Evolutionary conservation across 257 asterid genomes (phyloP).

Genomic region (Salvia hispanica): DNA sequence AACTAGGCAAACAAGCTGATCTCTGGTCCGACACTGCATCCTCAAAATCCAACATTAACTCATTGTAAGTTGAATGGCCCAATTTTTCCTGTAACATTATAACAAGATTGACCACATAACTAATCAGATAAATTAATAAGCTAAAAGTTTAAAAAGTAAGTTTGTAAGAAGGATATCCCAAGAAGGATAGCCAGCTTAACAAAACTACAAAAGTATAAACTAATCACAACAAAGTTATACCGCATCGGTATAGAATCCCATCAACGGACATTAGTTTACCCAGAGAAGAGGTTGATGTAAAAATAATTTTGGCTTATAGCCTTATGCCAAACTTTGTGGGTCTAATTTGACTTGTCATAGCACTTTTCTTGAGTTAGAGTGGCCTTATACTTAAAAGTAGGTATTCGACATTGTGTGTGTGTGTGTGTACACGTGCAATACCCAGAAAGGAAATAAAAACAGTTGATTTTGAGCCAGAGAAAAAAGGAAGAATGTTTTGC

Average conservation of each 20-base stretch:
- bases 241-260: not conserved
- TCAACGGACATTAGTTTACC: slow-evolving; percentile 16
- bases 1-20: slow-evolving; percentile 60
- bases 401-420: not conserved
- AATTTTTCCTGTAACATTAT: slow-evolving; percentile 53
- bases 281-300: not conserved
- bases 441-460: too few relatives aligned
- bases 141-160: not conserved
- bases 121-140: not conserved
- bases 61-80: slow-evolving; percentile 60
- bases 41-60: slow-evolving; percentile 88
- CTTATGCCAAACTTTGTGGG: not conserved
- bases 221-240: slow-evolving; percentile 15
- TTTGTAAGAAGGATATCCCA: slow-evolving; percentile 23
- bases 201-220: not conserved
- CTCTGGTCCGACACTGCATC: slow-evolving; percentile 74
- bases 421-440: not conserved
- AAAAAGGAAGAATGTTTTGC: too few relatives aligned
- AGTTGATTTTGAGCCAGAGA: too few relatives aligned
- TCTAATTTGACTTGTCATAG: slow-evolving; percentile 13
- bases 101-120: slow-evolving; percentile 14
- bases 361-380: not conserved
- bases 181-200: slow-evolving; percentile 12
- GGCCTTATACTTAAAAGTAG: not conserved
- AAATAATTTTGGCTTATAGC: too few relatives aligned